Evolutionary conservation across 2,329 filamentous ascomycete genomes (phyloP), one percentile per base, ranked within the genome.

Genomic region (Didymella exigua): DNA sequence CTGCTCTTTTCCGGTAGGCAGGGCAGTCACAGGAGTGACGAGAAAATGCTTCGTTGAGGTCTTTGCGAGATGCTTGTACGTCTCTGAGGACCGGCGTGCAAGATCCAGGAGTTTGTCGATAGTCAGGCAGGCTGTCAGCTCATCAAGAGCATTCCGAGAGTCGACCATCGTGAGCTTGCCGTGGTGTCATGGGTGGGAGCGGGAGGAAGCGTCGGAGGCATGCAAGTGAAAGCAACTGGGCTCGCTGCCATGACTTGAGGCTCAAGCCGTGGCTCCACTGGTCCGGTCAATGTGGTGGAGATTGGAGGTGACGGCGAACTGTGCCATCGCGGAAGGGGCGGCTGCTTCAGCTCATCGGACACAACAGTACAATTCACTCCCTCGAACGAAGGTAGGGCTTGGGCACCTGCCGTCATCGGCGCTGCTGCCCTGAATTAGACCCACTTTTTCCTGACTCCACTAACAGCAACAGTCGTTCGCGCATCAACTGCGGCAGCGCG

Each of bases 1-100:
- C 86, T 87, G 75, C 86, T 88, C 75, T 86, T 87, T 54, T 80
- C 86, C 60, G 82, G 81, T 74, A 5, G 75, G 75, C 14, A 77
- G 60, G 3, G 69, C 70, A 31, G 74, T 76, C 13, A 77, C 72
- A 7, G 75, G 75, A 2, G 75, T 77, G 38, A 72, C 67, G 18
- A 77, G 60, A 48, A 77, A 77, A 59, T 77, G 75, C 26, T 76
- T 69, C 18, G 65, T 68, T 16, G 75, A 77, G 7, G 55, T 60
- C 31, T 63, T 68, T 18, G 74, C 74, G 7, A 76, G 67, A 30
- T 63, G 36, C 29, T 47, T 58, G 58, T 74, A 76, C 16, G 71
- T 75, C 34, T 69, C 67, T 51, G 73, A 71, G 58, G 74, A 75
- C 42, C 68, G 67, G 38, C 53, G 57, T 34, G 74, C 71, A 44